Conservation (phyloP, 139 green algal genomes). For the Chara braunii region DNA sequence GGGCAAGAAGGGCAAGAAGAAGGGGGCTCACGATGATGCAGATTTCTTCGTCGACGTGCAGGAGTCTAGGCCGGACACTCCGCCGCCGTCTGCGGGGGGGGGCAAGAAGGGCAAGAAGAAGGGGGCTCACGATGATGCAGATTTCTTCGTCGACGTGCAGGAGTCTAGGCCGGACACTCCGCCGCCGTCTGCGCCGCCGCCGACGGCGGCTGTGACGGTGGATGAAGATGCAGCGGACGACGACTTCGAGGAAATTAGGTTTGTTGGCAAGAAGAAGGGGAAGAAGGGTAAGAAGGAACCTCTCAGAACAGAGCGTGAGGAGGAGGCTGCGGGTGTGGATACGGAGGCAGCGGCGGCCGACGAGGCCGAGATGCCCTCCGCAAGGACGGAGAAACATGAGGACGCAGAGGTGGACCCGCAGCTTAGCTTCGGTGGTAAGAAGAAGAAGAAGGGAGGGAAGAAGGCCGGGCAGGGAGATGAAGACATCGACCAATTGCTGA, state of each 20-base stretch:
- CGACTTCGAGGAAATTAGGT: slow-evolving; percentile 1
- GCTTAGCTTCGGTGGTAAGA: slow-evolving; percentile 18
- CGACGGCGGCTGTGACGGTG: background rate
- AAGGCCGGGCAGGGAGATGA: slow-evolving; percentile 44
- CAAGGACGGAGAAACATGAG: slow-evolving; percentile 11
- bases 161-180: too few species aligned
- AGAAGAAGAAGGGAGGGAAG: slow-evolving; percentile 38
- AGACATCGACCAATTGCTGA: slow-evolving; percentile 30
- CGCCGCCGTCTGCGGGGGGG: background rate
- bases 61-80: slow-evolving; percentile 7
- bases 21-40: slow-evolving; percentile 8
- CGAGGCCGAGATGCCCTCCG: slow-evolving; percentile 19
- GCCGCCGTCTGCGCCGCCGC: too few species aligned
- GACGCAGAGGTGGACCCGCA: background rate
- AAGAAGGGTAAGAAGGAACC: slow-evolving; percentile 54
- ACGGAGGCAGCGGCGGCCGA: slow-evolving; percentile 53
- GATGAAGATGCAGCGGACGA: slow-evolving; percentile 1
- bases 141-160: too few species aligned
- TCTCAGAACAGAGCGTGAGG: background rate
- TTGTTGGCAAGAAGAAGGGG: slow-evolving; percentile 40
- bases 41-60: slow-evolving; percentile 5
- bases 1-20: background rate
- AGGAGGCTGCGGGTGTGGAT: slow-evolving; percentile 25
- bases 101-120: slow-evolving; percentile 50
- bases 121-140: too few species aligned